Conservation (phyloP, 192 early-diverging fungal genomes). For the Thoreauomyces humboldtii region DNA sequence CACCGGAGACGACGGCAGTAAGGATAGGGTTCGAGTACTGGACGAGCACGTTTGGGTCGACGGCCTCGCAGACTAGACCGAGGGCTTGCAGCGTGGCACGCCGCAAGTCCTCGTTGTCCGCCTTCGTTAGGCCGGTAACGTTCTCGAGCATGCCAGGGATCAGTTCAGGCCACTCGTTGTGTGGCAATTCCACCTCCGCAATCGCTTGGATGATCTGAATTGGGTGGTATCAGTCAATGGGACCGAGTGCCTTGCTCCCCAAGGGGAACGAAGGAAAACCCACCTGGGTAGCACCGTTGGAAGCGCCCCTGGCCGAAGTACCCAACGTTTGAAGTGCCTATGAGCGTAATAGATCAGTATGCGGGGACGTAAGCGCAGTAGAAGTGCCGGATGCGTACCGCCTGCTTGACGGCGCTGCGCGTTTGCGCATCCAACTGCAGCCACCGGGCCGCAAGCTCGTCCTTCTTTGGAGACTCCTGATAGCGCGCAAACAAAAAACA, state of each 20-base stretch:
- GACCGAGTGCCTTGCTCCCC: not conserved
- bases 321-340: constrained; percentile 50
- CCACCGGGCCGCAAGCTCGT: constrained; percentile 41
- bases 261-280: not conserved
- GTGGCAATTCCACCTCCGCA: constrained; percentile 90
- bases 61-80: constrained; percentile 91
- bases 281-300: constrained; percentile 73
- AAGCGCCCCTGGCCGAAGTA: constrained; percentile 53
- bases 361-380: not conserved
- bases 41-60: constrained; percentile 75
- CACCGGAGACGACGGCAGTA: constrained; percentile 92
- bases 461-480: constrained; percentile 43
- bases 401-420: constrained; percentile 70
- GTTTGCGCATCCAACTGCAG: constrained; percentile 63
- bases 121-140: constrained; percentile 45
- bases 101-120: constrained; percentile 69
- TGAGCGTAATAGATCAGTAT: not conserved
- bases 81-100: constrained; percentile 83
- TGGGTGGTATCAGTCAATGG: not conserved
- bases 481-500: constrained; percentile 1
- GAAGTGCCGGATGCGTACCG: constrained; percentile 38
- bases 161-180: constrained; percentile 80
- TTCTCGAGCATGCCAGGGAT: constrained; percentile 79
- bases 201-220: constrained; percentile 82
- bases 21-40: constrained; percentile 86